Conservation (phyloP, 2,329 filamentous ascomycete species). For the Hypoxylon sp. region DNA sequence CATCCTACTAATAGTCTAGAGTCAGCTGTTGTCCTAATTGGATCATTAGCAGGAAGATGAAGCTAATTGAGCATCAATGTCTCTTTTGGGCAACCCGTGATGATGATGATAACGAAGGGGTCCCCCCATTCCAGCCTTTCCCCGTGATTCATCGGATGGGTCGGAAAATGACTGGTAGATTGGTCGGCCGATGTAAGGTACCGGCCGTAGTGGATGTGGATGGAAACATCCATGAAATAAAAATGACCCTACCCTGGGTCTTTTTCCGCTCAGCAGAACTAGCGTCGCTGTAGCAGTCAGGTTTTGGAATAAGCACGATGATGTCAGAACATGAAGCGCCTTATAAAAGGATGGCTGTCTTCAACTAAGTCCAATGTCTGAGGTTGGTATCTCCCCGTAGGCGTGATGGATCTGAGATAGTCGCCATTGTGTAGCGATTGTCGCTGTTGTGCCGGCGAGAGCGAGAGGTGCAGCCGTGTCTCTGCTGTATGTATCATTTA, state of each 20-base stretch:
- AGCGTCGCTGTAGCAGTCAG: constrained; percentile 39
- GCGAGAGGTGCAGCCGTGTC: constrained; percentile 18
- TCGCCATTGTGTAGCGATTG: constrained; percentile 4
- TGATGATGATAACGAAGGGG: constrained; percentile 46
- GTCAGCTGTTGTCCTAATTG: constrained; percentile 45
- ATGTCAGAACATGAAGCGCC: constrained; percentile 43
- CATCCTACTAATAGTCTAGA: constrained; percentile 41
- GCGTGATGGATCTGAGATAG: not conserved
- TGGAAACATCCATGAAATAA: constrained; percentile 40
- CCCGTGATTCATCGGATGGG: constrained; percentile 48
- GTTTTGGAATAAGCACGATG: constrained; percentile 45
- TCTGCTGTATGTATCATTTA: constrained; percentile 29
- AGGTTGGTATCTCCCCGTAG: constrained; percentile 5
- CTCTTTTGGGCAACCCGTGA: constrained; percentile 48
- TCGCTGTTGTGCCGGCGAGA: constrained; percentile 20
- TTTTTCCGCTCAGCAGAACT: constrained; percentile 36
- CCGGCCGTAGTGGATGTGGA: constrained; percentile 47
- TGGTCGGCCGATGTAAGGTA: constrained; percentile 53
- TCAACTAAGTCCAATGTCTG: constrained; percentile 19
- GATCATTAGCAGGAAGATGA: constrained; percentile 35
- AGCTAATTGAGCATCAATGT: constrained; percentile 37
- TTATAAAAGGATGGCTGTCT: constrained; percentile 15
- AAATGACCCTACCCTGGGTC: constrained; percentile 36
- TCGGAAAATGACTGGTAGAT: constrained; percentile 49
- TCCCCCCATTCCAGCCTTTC: constrained; percentile 48